Percentiles rank a stretch among this genome's conserved stretches.
These are phyloP conservation scores for Mariannaea elegans DNA, from an alignment of 2,329 filamentous ascomycete genomes.

Conservation along the genomic window DNA sequence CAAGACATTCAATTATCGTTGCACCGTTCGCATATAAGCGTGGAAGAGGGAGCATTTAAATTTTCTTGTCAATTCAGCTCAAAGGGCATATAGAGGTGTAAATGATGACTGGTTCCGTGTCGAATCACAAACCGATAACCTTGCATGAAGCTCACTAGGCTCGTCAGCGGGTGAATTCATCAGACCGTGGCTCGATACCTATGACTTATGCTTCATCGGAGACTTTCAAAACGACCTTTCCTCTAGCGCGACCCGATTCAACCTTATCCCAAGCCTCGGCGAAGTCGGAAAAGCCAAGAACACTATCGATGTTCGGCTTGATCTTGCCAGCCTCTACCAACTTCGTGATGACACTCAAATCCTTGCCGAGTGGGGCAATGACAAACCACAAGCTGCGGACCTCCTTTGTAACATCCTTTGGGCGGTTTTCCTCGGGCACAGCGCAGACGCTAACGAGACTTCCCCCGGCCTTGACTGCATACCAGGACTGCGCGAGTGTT, in stretches of 20 bases:
- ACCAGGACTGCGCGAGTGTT: slow-evolving; percentile 21
- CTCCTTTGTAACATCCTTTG: slow-evolving; percentile 14
- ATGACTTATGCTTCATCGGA: neutral
- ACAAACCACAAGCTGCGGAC: slow-evolving; percentile 22
- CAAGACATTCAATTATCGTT: too few relatives aligned
- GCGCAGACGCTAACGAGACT: slow-evolving; percentile 22
- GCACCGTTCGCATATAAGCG: too few relatives aligned
- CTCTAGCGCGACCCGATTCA: slow-evolving; percentile 20
- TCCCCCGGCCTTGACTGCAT: slow-evolving; percentile 24
- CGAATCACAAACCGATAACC: too few relatives aligned
- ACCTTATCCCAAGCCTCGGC: slow-evolving; percentile 30
- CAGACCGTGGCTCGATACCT: too few relatives aligned
- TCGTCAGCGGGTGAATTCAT: too few relatives aligned
- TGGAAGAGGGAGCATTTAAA: too few relatives aligned
- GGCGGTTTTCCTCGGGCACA: slow-evolving; percentile 21
- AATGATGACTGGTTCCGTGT: too few relatives aligned
- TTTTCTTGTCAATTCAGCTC: too few relatives aligned
- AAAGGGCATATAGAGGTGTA: too few relatives aligned
- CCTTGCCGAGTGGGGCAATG: slow-evolving; percentile 23
- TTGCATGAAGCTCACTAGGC: too few relatives aligned
- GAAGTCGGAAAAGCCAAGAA: slow-evolving; percentile 20
- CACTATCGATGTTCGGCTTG: slow-evolving; percentile 28
- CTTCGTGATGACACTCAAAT: slow-evolving; percentile 19
- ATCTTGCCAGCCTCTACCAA: slow-evolving; percentile 25
- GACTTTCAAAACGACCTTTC: slow-evolving; percentile 26